A percentile compares a stretch with the other conserved stretches of the same genome.
Conservation (phyloP, 306 rosid species). For the Pueraria montana region DNA sequence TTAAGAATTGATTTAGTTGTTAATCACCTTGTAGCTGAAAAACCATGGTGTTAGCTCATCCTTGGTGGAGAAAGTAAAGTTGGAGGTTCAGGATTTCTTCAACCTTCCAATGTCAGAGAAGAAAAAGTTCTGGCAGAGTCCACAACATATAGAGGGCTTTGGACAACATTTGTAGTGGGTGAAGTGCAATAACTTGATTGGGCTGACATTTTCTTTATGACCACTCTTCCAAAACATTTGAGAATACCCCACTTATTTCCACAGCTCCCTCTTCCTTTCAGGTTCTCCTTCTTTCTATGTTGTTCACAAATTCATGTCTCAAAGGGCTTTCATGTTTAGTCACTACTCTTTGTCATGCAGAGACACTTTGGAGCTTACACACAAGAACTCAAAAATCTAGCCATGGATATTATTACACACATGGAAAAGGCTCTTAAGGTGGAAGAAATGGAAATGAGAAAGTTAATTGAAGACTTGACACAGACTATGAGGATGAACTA, state of each 20-base stretch:
- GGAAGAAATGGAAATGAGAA: constrained; percentile 38
- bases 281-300: constrained; percentile 24
- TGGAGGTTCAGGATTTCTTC: no score
- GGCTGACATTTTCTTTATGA: constrained; percentile 55
- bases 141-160: neutral
- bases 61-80: no score
- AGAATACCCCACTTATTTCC: constrained; percentile 37
- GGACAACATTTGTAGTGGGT: constrained; percentile 46
- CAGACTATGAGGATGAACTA: constrained; percentile 55
- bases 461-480: constrained; percentile 32
- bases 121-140: neutral
- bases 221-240: constrained; percentile 42
- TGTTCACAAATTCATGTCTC: neutral
- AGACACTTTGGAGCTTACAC: constrained; percentile 53
- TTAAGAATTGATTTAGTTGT: neutral
- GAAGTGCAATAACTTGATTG: constrained; percentile 55
- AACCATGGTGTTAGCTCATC: constrained; percentile 61
- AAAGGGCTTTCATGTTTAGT: neutral
- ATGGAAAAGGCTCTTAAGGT: constrained; percentile 40
- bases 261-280: constrained; percentile 55
- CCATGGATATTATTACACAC: constrained; percentile 26
- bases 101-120: constrained; percentile 8
- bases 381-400: constrained; percentile 24
- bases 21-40: constrained; percentile 48
- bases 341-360: constrained; percentile 41